phyloP scores from a whole-genome alignment of 2,329 filamentous ascomycete species.

The Xylariales sp. region DNA sequence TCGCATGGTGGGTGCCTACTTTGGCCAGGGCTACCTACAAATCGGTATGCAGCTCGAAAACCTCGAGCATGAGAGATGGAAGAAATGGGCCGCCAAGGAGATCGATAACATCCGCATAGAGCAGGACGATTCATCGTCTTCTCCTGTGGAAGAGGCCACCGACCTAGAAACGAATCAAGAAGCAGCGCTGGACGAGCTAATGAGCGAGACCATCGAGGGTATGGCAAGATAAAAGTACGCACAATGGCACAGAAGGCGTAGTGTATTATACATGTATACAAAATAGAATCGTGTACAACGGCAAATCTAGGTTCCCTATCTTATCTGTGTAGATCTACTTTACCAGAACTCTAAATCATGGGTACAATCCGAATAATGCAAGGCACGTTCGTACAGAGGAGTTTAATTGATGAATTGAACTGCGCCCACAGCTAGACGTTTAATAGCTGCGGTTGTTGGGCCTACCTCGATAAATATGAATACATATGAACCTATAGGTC shows the following conservation, averaged over 20 bases:
- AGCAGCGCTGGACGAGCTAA: no score
- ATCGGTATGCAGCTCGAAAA: slow-evolving; percentile 82
- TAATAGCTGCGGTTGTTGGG: no score
- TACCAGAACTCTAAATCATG: background rate
- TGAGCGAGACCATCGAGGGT: no score
- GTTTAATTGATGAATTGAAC: no score
- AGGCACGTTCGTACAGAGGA: no score
- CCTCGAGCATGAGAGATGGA: slow-evolving; percentile 77
- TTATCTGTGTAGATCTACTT: background rate
- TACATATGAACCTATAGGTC: no score
- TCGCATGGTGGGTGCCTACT: slow-evolving; percentile 78
- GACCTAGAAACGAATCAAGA: no score
- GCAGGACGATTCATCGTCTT: slow-evolving; percentile 16
- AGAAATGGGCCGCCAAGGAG: slow-evolving; percentile 33
- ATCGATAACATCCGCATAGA: slow-evolving; percentile 17
- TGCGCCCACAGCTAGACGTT: no score
- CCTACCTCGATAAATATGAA: no score
- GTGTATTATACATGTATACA: slow-evolving; percentile 5
- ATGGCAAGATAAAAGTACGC: no score
- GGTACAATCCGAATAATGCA: background rate
- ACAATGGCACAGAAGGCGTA: no score
- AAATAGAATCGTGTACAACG: slow-evolving; percentile 4
- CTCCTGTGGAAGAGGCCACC: no score
- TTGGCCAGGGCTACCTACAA: slow-evolving; percentile 71
- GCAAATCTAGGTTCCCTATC: background rate